Evolutionary conservation across 1,284 basidiomycete genomes (phyloP).

Genomic region (Papiliotrema fonsecae): DNA sequence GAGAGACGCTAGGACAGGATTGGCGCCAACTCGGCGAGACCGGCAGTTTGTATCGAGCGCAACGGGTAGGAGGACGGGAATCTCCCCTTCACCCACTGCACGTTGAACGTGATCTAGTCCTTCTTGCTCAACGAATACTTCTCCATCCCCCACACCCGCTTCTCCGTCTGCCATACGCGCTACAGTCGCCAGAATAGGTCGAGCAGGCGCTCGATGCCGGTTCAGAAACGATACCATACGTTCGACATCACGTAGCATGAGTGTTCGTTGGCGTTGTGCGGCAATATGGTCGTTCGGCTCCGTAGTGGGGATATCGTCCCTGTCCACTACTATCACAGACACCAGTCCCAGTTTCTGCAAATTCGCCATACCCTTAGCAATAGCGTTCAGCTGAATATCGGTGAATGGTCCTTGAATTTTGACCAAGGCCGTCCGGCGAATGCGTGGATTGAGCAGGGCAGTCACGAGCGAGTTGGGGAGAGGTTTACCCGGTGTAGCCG

Average conservation of each 20-base stretch:
- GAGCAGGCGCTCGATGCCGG: slow-evolving; percentile 73
- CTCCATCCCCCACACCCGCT: slow-evolving; percentile 28
- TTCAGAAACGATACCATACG: slow-evolving; percentile 79
- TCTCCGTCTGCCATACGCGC: slow-evolving; percentile 57
- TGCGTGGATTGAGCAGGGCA: slow-evolving; percentile 76
- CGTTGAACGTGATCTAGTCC: slow-evolving; percentile 79
- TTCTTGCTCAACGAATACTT: slow-evolving; percentile 53
- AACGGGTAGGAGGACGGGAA: slow-evolving; percentile 92
- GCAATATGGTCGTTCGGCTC: slow-evolving; percentile 51
- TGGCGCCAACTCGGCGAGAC: slow-evolving; percentile 78
- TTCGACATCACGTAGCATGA: slow-evolving; percentile 74
- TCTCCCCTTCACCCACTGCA: slow-evolving; percentile 85
- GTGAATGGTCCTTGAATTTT: slow-evolving; percentile 97
- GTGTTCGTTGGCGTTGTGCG: slow-evolving; percentile 54
- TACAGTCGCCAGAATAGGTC: slow-evolving; percentile 81
- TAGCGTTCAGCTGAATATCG: slow-evolving; percentile 89
- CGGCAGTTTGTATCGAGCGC: slow-evolving; percentile 87
- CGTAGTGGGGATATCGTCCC: slow-evolving; percentile 67
- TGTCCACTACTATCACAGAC: slow-evolving; percentile 89
- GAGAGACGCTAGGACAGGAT: slow-evolving; percentile 84
- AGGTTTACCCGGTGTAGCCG: slow-evolving; percentile 9
- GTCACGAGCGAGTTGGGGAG: slow-evolving; percentile 61
- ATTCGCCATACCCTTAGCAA: slow-evolving; percentile 88
- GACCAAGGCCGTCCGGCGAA: slow-evolving; percentile 66
- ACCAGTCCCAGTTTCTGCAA: slow-evolving; percentile 93